Base-by-base conservation (phyloP, 225 moss, liverwort and hornwort species). In the Sphagnum contortum region DNA sequence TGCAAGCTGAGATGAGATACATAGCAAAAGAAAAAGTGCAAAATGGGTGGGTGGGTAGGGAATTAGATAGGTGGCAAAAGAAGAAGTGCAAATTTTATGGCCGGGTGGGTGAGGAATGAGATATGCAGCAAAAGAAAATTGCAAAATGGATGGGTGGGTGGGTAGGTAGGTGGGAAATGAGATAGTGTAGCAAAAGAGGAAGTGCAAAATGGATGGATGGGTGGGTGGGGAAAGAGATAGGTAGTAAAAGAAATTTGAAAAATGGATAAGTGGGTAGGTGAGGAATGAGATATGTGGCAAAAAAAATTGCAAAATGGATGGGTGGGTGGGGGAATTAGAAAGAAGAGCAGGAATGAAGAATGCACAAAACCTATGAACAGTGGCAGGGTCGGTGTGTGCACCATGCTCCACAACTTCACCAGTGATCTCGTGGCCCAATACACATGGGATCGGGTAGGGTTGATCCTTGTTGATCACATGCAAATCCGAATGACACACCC, bases 401-500 rank as follows among this genome's bases (percentile, higher is more conserved):
- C 93, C 98, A 66, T 98, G 96, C 69, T 89, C 89, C 59, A 98
- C 79, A 60, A 98, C 76, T 70, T 93, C 91, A 61, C 98, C 98
- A 14, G 92, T 76, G 55, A 98, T 72, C 71, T 98, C 98, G 70
- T 98, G 98, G 58, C 98, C 98, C 74, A 98, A 81, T 48, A 98
- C 98, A 51, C 86, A 91, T 49, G 98, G 98, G 59, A 82, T 75
- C 55, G 89, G 93, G 66, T 82, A 98, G 47, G 98, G 91, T 68
- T 84, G 87, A 69, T 93, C 89, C 61, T 74, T 80, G 6, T 91
- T 98, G 49, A 98, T 98, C 63, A 98, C 76, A 66, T 98, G 98
- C 56, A 98, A 77, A 84, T 98, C 98, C 67, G 98, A 98, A 77
- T 98, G 98, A 66, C 98, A 98, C 48, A 98, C 93, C 65, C 96